Evolutionary conservation across 768 basidiomycete species (phyloP), one percentile per base, ranked within the genome.

Genomic region (Termitomyces sp.): DNA sequence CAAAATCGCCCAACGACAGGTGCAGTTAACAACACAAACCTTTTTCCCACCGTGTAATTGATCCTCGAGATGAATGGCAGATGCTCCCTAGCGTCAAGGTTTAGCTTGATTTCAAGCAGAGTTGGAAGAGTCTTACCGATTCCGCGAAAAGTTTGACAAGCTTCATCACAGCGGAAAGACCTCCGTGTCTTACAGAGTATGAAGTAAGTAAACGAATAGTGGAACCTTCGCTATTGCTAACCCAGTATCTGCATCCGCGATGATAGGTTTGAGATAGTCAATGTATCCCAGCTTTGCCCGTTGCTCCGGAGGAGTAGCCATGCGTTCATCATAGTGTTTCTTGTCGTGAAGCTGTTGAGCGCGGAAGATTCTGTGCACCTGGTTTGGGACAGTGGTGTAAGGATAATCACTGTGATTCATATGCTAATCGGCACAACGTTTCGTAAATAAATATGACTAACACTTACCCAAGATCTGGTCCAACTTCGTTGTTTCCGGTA

Each of bases 211-310:
- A 18, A 41, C 43, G 18, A 28, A 46, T 20, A 46, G 55, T 22
- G 54, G 33, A 24, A 20, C 35, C 7, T 26, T 32, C 22, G 16
- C 10, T 54, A 22, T 55, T 41, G 69, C 77, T 66, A 65, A 92
- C 92, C 94, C 94, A 52, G 94, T 95, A 73, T 96, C 94, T 26
- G 86, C 94, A 68, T 97, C 94, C 13, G 94, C 94, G 62, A 98
- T 88, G 63, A 98, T 95, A 28, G 94, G 94, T 52, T 92, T 80
- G 45, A 97, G 76, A 68, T 95, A 96, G 68, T 96, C 94, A 41
- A 92, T 75, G 66, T 88, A 90, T 48, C 87, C 83, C 79, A 90
- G 79, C 59, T 85, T 85, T 30, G 78, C 79, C 51, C 90, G 79
- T 59, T 82, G 78, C 62, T 87, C 87, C 5, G 79, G 74, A 28